Conservation (phyloP, 345 rosid species). For the Syzygium grande region DNA sequence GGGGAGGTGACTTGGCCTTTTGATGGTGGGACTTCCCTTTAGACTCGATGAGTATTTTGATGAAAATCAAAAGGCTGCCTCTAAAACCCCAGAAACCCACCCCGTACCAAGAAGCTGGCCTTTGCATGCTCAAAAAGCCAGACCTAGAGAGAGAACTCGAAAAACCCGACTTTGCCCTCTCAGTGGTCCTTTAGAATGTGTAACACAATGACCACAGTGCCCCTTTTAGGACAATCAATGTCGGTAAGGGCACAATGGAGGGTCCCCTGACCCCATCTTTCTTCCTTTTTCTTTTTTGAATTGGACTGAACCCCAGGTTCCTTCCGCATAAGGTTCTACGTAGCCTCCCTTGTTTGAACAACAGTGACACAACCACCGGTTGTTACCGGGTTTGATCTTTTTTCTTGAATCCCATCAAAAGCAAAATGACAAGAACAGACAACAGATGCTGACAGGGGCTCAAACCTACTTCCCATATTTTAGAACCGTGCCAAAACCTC, state of each 20-base stretch:
- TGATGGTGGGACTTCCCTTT: neutral
- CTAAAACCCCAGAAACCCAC: neutral
- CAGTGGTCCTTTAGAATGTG: neutral
- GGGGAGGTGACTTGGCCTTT: neutral
- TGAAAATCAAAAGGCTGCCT: neutral
- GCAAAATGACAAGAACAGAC: constrained; percentile 14
- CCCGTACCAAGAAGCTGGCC: neutral
- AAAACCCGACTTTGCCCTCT: neutral
- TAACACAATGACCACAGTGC: neutral
- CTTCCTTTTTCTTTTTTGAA: neutral
- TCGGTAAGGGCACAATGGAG: neutral
- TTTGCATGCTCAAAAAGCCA: neutral
- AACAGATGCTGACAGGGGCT: constrained; percentile 8
- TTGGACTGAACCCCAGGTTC: neutral
- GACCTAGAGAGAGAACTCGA: neutral
- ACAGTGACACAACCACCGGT: constrained; percentile 15
- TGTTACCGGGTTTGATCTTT: constrained; percentile 3
- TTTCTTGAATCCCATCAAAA: neutral
- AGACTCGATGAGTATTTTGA: neutral
- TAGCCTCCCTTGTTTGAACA: neutral
- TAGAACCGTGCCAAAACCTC: neutral
- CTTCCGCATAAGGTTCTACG: neutral
- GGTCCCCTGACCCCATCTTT: neutral
- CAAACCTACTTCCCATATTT: neutral
- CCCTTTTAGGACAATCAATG: neutral